phyloP scores from a whole-genome alignment of 208 protist species.

The Tritrichomonas foetus region DNA sequence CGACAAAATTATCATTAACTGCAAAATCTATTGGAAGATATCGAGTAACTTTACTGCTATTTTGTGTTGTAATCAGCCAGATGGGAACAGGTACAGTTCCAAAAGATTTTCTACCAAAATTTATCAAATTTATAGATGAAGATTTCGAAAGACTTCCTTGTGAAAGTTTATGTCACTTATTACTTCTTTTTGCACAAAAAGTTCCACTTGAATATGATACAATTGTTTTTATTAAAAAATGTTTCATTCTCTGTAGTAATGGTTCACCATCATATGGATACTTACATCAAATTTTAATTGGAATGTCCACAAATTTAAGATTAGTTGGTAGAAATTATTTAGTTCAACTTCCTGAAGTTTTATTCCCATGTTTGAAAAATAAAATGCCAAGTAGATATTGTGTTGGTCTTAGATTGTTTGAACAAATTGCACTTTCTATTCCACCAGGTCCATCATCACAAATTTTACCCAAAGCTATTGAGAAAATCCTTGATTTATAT shows the following conservation, averaged over 20 bases:
- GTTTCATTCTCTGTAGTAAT: neutral
- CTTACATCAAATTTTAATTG: neutral
- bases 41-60: too few species aligned
- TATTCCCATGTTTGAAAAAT: neutral
- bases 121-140: too few species aligned
- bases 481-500: neutral
- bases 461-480: neutral
- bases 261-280: neutral
- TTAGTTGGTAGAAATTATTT: neutral
- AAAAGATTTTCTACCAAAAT: too few species aligned
- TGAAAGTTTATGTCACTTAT: neutral
- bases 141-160: too few species aligned
- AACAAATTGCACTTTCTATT: neutral
- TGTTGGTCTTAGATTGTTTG: neutral
- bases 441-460: neutral
- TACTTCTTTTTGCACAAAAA: neutral
- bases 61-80: too few species aligned
- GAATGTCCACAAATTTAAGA: neutral
- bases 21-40: too few species aligned
- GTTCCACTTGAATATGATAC: neutral
- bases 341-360: neutral
- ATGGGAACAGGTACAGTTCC: too few species aligned
- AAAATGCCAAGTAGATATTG: neutral
- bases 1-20: too few species aligned
- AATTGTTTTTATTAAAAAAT: neutral